Base-by-base conservation (phyloP, 352 stramenopile genomes). In the Albugo laibachii region DNA sequence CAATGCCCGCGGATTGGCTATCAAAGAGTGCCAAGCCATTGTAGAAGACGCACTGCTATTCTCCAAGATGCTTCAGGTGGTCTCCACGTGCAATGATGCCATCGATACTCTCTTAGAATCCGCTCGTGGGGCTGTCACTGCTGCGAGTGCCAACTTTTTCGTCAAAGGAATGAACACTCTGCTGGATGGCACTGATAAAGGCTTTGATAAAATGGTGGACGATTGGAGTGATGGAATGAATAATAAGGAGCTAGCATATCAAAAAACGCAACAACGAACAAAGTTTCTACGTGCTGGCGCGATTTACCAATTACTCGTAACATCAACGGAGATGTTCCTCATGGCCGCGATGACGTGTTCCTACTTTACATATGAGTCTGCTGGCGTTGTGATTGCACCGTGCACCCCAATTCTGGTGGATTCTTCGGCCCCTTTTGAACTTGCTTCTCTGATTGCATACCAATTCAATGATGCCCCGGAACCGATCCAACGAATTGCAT, bases 141-240 rank as follows among this genome's bases (percentile, higher is more conserved):
- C 45, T 34, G 39, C 45, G 19, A 53, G 47, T 20, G 47, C 47
- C 36, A 48, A 53, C 20, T 41, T 53, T n/a, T 48, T 53, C 20
- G 31, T 41, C 16, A 14, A 27, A 16, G 36, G 21, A 14, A 36
- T 53, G 14, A 53, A 31, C 8, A 8, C 24, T 8, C 3, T 31
- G 3, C 8, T 31, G 24, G 24, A 31, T 31, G 8, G 24, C 8
- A 8, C 24, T 3, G 24, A 31, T 31, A 8, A 3, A 10, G 24
- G 24, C 8, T 31, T 31, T 8, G 24, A 31, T 31, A 31, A 31
- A 8, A 3, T 31, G 24, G 8, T 8, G 3, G 24, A 31, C 24
- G 8, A 31, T 3, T 31, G 24, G 24, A 31, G 24, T 10, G 8
- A 3, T 31, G 24, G 24, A 31, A 31, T 3, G 24, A 31, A 31